Evolutionary conservation across 768 basidiomycete species (phyloP).

Genomic region (Lepiota venenata): DNA sequence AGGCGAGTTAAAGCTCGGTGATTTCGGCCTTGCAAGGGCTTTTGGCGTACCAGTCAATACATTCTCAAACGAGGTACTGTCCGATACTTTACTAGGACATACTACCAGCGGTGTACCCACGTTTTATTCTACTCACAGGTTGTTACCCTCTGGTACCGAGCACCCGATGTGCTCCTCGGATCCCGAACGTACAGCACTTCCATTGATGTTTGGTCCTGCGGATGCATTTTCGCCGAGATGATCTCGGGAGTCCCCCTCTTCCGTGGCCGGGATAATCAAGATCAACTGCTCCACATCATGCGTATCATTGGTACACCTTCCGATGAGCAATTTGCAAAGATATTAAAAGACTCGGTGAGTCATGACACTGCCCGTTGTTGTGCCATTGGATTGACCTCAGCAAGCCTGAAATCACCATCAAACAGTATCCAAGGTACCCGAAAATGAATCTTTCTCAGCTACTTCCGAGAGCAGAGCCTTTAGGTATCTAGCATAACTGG

Average conservation of each 20-base stretch:
- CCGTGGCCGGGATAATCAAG: constrained; percentile 94
- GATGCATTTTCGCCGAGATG: constrained; percentile 99
- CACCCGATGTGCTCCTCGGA: constrained; percentile 95
- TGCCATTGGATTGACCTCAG: constrained; percentile 4
- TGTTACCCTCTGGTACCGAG: constrained; percentile 98
- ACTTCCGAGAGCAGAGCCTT: constrained; percentile 80
- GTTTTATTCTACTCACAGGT: constrained; percentile 49
- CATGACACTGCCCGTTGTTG: neutral
- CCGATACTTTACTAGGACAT: neutral
- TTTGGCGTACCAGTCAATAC: constrained; percentile 99
- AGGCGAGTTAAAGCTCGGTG: constrained; percentile 94
- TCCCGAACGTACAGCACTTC: constrained; percentile 97
- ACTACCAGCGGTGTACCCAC: constrained; percentile 7
- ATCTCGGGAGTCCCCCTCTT: constrained; percentile 96
- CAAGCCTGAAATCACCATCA: constrained; percentile 79
- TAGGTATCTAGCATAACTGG: constrained; percentile 44
- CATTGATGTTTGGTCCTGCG: constrained; percentile 98
- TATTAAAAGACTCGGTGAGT: constrained; percentile 83
- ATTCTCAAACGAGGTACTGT: constrained; percentile 87
- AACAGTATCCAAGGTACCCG: constrained; percentile 85
- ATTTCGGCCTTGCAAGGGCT: constrained; percentile 95
- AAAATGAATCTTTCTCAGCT: constrained; percentile 80
- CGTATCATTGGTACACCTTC: constrained; percentile 94
- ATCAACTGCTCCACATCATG: constrained; percentile 98
- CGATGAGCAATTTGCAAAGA: constrained; percentile 83